Evolutionary conservation across 768 basidiomycete species (phyloP), one percentile per base, ranked within the genome.

Genomic region (Lyophyllum shimeji): DNA sequence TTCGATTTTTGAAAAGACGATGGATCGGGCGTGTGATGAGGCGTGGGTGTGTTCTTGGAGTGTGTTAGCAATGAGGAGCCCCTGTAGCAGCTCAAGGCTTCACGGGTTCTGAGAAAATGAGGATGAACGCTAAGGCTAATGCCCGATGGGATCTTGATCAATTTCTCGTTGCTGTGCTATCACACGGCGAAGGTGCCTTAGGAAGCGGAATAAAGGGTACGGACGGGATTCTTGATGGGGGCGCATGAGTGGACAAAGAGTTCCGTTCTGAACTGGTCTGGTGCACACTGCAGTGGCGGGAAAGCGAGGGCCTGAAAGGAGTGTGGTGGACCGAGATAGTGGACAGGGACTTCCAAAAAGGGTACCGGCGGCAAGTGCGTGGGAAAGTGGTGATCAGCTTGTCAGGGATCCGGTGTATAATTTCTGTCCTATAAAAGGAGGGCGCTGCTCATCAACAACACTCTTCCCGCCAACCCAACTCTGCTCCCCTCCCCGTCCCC

Each of bases 331-430:
- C 52, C 46, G n/a, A 48, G 18, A 3, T 17, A 20, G 47, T 50
- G 57, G 58, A 43, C 25, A 12, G 20, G 47, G 47, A 8, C 50
- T 61, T 21, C 56, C 56, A 47, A 46, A 61, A 52, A 62, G 48
- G 31, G 64, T 65, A 61, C 64, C 64, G 64, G 64, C 64, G 64
- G 64, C 64, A 65, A 63, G 60, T 65, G 45, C 52, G 61, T 63
- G 64, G 58, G 58, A 63, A 61, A 52, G 45, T 55, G 43, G 34
- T 58, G 56, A 62, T 60, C 54, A 61, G 64, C 56, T 55, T 59
- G 61, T 63, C 61, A 57, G 50, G 63, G 48, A 51, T 54, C 52
- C 57, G 57, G 55, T 57, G 53, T 56, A 63, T 57, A 58, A 56
- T 56, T 61, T 46, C 43, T 50, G 48, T 34, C 42, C 58, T 65